Base-by-base conservation (phyloP, 1,139 yeast genomes). In the Sugiyamaella japonica region DNA sequence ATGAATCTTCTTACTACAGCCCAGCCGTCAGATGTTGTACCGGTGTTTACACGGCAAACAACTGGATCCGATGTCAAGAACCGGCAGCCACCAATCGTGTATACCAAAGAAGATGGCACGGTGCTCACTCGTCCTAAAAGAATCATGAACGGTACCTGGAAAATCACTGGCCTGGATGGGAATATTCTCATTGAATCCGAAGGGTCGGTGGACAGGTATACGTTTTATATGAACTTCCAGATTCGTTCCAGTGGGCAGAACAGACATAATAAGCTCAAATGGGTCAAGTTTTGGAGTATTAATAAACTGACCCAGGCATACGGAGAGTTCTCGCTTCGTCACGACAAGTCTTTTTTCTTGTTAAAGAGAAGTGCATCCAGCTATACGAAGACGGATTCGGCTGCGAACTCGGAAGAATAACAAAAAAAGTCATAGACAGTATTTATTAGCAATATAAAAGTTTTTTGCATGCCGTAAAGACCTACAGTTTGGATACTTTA, bases 331-430 rank as follows among this genome's bases (percentile, higher is more conserved):
- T 76, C 83, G 5, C 70, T 86, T 56, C 77, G 75, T 47, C 86
- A 88, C 63, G 96, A 89, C 66, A 85, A 84, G 63, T 83, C 90
- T 10, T 89, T 86, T 68, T 81, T 79, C 63, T 89, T 89, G 63
- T 65, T 63, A 12, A 51, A 46, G 36, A 50, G 45, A 9, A 37
- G 48, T 15, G 25, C 25, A 20, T 25, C 16, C 5, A 37, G 9
- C 28, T 16, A 16, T 20, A 15, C 42, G 25, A 39, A 25, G 7
- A 20, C 28, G 12, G 25, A 20, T 20, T 20, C 25, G 6, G 25
- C 25, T 20, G n/a, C n/a, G n/a, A 20, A 20, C 25, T 20, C 25
- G 25, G 25, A 20, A 20, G 45, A 41, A 17, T 28, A 23, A n/a
- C 34, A 28, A 32, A 13, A 32, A n/a, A 29, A 4, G 4, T 29